Conservation (phyloP, 257 asterid genomes). For the Salvia hispanica region DNA sequence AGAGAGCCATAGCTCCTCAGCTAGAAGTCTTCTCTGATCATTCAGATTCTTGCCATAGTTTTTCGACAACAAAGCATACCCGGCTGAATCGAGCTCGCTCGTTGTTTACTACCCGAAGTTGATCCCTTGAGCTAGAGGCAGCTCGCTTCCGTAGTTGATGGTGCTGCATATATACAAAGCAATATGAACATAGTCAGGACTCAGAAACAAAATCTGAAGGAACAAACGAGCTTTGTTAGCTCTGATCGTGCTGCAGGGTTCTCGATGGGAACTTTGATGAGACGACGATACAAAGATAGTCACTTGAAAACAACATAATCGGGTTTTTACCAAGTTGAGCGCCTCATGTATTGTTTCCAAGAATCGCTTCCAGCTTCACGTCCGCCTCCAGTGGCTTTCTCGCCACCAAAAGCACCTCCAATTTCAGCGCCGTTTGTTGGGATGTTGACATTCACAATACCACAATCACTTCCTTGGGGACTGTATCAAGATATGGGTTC, state of each 20-base stretch:
- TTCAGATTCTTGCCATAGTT: constrained; percentile 1
- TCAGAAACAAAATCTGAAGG: constrained; percentile 4
- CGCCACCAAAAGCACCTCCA: constrained; percentile 99
- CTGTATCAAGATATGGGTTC: constrained; percentile 38
- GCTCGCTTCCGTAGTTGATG: constrained; percentile 70
- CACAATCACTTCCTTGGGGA: constrained; percentile 96
- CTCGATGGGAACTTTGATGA: background rate
- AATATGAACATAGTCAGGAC: constrained; percentile 7
- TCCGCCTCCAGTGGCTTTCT: constrained; percentile 98
- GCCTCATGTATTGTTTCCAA: constrained; percentile 99
- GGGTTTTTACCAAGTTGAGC: constrained; percentile 75
- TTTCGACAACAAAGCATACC: constrained; percentile 20
- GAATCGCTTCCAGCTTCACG: constrained; percentile 99
- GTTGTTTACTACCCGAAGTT: constrained; percentile 57
- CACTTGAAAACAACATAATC: too few relatives aligned
- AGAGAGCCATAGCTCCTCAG: constrained; percentile 7
- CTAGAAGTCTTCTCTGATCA: constrained; percentile 1
- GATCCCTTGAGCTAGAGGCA: constrained; percentile 89
- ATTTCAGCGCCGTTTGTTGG: constrained; percentile 99
- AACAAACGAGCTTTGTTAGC: background rate
- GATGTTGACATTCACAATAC: constrained; percentile 91
- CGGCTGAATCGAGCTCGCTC: constrained; percentile 1
- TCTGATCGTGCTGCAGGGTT: background rate
- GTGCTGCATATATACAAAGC: constrained; percentile 52
- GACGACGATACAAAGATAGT: background rate